Evolutionary conservation across 805 yeast genomes (phyloP), one percentile per base, ranked within the genome.

Genomic region (Saccharomycopsis oosterbeekiorum): DNA sequence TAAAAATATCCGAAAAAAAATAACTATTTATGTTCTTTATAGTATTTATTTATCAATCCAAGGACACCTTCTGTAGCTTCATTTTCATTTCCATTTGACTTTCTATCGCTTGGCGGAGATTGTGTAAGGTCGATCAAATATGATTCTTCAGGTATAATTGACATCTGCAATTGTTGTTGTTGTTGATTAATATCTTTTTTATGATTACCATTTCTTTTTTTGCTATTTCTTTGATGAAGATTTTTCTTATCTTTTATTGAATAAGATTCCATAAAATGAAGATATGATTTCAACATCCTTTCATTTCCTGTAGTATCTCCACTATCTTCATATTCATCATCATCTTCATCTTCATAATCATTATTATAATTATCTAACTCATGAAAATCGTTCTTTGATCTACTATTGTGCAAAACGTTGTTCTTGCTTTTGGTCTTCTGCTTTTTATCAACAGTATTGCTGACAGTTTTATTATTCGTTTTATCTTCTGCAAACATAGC

Each of bases 221-320:
- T 59, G n/a, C 62, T 60, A 26, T 24, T 21, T 58, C 58, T 43
- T 62, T 41, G 36, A 8, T 40, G 19, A 17, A 19, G 9, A 47
- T 58, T 71, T 0, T 71, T 74, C 36, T 78, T 73, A 36, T 71
- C 74, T 50, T 69, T 73, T 60, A 76, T 76, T 4, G 85, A 92
- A 72, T 91, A 91, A 67, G 91, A 89, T 68, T 91, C 96, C 67
- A 91, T 74, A 70, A 92, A 92, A 70, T 90, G 85, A 74, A 92
- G 76, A 70, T 90, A 92, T 0, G 97, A 89, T 67, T 89, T 89
- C 74, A 89, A 83, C 97, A 93, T 92, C 70, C 93, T 92, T 68
- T 91, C 94, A 61, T 82, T 83, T 0, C 82, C 78, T 1, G 78
- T 67, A 61, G 78, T 77, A 64, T 29, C 54, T 21, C 53, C 53